Evolutionary conservation across 2,329 filamentous ascomycete species (phyloP), one percentile per base, ranked within the genome.

Genomic region (Paramyrothecium roridum): DNA sequence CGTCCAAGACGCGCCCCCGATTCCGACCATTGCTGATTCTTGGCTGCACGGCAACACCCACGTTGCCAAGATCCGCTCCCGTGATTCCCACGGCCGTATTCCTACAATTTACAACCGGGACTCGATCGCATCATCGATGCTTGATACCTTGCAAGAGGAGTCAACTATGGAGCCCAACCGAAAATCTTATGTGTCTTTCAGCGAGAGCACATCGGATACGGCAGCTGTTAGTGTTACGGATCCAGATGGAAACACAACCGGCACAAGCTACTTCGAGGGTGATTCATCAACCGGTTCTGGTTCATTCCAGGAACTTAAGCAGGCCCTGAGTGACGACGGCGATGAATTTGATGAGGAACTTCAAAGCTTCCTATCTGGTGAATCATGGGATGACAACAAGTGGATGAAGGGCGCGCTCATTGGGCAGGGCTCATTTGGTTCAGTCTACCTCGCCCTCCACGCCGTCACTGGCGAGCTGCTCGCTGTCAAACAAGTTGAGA

Each of bases 401-500:
- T 99, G 96, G 90, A 98, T 99, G 92, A 97, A 98, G 78, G 95
- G 95, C 67, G 93, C 93, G 33, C 80, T 98, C 59, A 99, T 99
- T 62, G 95, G 95, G 33, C 92, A 97, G 73, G 95, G 95, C 59
- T 97, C 93, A 4, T 99, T 99, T 67, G 95, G 95, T 66, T 93
- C 88, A 64, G 95, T 99, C 53, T 99, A 96, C 74, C 82, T 99
- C 50, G 95, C 95, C 23, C 81, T 99, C 33, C 95, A 99, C 70
- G 91, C 95, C 52, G 89, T 99, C 54, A 99, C 95, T 19, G 95
- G 93, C 67, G 95, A 98, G 75, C 88, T 99, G 47, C 91, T 99
- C 79, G 95, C 95, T 21, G 95, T 99, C 57, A 99, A 99, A 78
- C 95, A 99, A 74, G 95, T 99, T 52, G 92, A 98, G 74, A 85